Evolutionary conservation across 352 stramenopile genomes (phyloP).

Genomic region (Phytophthora lateralis): DNA sequence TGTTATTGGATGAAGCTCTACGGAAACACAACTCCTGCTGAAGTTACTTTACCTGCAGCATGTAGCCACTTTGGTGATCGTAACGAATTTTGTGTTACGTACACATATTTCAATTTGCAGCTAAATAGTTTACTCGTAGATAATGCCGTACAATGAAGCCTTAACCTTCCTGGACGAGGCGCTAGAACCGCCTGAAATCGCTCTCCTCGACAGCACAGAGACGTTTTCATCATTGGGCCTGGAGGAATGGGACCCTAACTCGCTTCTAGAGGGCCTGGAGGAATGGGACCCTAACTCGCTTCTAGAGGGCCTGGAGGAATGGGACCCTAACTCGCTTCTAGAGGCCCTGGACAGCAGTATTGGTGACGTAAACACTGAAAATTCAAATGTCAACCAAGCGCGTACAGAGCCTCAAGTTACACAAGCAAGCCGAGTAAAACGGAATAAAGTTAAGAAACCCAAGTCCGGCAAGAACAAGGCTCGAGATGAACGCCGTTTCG

Average conservation of each 20-base stretch:
- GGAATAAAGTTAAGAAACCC: conserved; percentile 6
- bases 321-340: conserved; percentile 15
- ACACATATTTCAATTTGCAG: not conserved
- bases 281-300: conserved; percentile 18
- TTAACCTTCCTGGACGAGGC: not conserved
- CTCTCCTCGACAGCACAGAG: not conserved
- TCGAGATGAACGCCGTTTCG: conserved; percentile 23
- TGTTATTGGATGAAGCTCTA: too few relatives aligned
- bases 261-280: conserved; percentile 9
- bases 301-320: conserved; percentile 6
- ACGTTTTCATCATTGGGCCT: conserved; percentile 5
- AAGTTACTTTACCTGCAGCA: too few relatives aligned
- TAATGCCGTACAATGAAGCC: not conserved
- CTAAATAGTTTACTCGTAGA: not conserved
- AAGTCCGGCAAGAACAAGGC: conserved; percentile 21
- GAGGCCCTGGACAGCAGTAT: conserved; percentile 7
- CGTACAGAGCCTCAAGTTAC: not conserved
- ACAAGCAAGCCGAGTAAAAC: conserved; percentile 6
- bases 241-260: conserved; percentile 12
- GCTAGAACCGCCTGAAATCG: not conserved
- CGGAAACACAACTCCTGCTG: too few relatives aligned
- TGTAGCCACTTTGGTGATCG: too few relatives aligned
- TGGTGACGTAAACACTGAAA: not conserved
- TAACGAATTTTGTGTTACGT: not conserved
- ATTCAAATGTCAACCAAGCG: not conserved